Conservation (phyloP, 2,329 filamentous ascomycete species). For the Hypoxylon sp. region DNA sequence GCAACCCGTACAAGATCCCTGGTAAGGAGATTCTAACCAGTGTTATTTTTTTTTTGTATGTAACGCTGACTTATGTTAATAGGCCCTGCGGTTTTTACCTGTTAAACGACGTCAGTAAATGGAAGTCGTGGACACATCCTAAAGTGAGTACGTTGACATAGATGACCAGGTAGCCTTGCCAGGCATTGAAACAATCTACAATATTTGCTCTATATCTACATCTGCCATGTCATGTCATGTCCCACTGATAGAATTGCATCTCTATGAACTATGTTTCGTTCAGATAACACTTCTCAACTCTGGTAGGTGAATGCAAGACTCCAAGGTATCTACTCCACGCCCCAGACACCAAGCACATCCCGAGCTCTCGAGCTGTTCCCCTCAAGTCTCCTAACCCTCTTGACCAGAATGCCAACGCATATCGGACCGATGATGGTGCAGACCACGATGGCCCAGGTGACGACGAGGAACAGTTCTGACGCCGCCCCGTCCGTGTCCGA, state of each 20-base stretch:
- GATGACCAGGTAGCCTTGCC: too few relatives aligned
- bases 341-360: constrained; percentile 45
- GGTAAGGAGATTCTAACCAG: constrained; percentile 38
- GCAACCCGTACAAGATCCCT: constrained; percentile 47
- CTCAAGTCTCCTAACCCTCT: constrained; percentile 51
- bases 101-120: too few relatives aligned
- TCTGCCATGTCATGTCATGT: too few relatives aligned
- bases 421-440: constrained; percentile 64
- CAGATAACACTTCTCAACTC: too few relatives aligned
- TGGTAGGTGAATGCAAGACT: not conserved
- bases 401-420: constrained; percentile 57
- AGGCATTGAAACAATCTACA: too few relatives aligned
- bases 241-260: too few relatives aligned
- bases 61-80: constrained; percentile 6
- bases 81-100: constrained; percentile 29
- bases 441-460: constrained; percentile 63
- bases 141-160: too few relatives aligned
- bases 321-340: constrained; percentile 28
- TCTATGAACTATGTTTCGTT: not conserved
- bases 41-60: too few relatives aligned
- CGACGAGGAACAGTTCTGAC: constrained; percentile 60
- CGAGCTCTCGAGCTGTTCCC: constrained; percentile 13
- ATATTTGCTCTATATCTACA: too few relatives aligned
- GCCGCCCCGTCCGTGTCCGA: constrained; percentile 25
- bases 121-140: too few relatives aligned